Evolutionary conservation across 164 flowering plant species (phyloP).

Genomic region (Aristolochia contorta): DNA sequence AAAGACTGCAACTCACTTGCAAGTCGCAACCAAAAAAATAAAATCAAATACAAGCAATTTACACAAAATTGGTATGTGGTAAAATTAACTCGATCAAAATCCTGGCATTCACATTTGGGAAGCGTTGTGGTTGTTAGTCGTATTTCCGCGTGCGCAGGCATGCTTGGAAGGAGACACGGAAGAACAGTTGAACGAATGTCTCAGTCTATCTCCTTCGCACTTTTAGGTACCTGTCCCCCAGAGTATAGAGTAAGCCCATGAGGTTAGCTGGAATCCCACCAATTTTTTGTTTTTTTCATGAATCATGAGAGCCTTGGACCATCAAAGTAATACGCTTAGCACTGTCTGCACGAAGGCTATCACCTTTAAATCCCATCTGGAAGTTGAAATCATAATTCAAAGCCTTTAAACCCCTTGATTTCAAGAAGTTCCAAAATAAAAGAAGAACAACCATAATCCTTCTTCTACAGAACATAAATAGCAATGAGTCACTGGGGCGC

Average conservation of each 20-base stretch:
- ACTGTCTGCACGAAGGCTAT: conserved; percentile 64
- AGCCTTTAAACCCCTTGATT: conserved; percentile 15
- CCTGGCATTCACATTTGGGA: conserved; percentile 7
- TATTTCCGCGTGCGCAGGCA: neutral
- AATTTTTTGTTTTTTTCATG: conserved; percentile 37
- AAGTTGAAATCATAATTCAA: conserved; percentile 28
- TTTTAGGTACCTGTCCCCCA: conserved; percentile 57
- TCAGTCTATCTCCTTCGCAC: conserved; percentile 52
- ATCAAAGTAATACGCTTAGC: conserved; percentile 73
- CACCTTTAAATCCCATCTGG: conserved; percentile 84
- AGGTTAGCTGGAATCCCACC: conserved; percentile 33
- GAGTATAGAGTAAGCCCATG: conserved; percentile 47
- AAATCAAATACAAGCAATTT: conserved; percentile 35
- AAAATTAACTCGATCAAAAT: conserved; percentile 12
- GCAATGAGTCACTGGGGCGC: no score
- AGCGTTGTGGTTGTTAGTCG: conserved; percentile 2
- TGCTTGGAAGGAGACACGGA: conserved; percentile 11
- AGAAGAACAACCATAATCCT: neutral
- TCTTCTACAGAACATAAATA: conserved; percentile 2
- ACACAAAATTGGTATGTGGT: conserved; percentile 24
- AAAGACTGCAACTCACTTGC: neutral
- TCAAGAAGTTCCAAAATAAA: neutral
- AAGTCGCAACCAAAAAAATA: conserved; percentile 1
- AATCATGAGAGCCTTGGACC: conserved; percentile 78
- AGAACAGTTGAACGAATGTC: conserved; percentile 11